phyloP scores from a whole-genome alignment of 2,329 filamentous ascomycete species.

The Acephala macrosclerotiorum region DNA sequence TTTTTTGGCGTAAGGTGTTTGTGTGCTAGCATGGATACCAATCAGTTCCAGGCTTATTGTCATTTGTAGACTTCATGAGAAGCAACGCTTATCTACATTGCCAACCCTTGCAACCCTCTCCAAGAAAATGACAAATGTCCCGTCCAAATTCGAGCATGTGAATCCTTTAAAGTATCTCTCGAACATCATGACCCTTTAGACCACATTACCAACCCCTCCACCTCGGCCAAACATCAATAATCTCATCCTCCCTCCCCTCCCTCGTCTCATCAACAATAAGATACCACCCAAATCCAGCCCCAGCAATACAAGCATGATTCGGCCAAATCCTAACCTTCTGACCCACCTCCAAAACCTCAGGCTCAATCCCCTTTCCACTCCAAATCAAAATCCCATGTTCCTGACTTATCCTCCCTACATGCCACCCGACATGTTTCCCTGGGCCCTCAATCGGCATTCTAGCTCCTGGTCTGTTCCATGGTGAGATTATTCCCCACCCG shows the following conservation, averaged over 20 bases:
- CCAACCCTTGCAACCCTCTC: not conserved
- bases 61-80: not conserved
- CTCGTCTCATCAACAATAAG: slow-evolving; percentile 72
- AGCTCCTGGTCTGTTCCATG: slow-evolving; percentile 55
- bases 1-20: slow-evolving; percentile 22
- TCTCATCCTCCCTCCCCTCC: slow-evolving; percentile 60
- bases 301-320: slow-evolving; percentile 82
- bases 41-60: slow-evolving; percentile 1
- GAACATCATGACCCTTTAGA: not conserved
- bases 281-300: slow-evolving; percentile 76
- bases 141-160: slow-evolving; percentile 53
- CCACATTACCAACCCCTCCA: slow-evolving; percentile 72
- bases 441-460: slow-evolving; percentile 47
- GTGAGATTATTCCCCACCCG: slow-evolving; percentile 74
- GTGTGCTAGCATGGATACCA: slow-evolving; percentile 6
- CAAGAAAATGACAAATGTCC: not conserved
- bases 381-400: slow-evolving; percentile 79
- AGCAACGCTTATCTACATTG: slow-evolving; percentile 5
- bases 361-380: slow-evolving; percentile 50
- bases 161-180: slow-evolving; percentile 62
- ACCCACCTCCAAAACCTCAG: slow-evolving; percentile 62
- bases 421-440: slow-evolving; percentile 61
- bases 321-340: slow-evolving; percentile 77
- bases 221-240: slow-evolving; percentile 79
- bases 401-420: slow-evolving; percentile 76